Conservation (phyloP, 495 filamentous ascomycete species). For the Aspergillus avenaceus region DNA sequence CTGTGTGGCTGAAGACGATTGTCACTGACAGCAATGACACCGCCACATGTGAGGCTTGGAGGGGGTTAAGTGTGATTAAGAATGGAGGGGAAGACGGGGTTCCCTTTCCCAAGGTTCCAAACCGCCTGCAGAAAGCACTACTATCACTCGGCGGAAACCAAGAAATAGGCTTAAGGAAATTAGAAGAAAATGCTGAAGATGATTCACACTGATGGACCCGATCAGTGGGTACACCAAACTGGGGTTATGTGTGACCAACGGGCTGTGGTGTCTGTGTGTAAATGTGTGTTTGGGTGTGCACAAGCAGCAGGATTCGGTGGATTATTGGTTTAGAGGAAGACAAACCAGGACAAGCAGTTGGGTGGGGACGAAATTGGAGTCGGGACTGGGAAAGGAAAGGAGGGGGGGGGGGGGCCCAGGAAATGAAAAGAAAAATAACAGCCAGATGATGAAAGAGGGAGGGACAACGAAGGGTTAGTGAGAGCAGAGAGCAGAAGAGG, state of each 20-base stretch:
- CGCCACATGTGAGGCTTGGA: constrained; percentile 20
- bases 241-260: constrained; percentile 19
- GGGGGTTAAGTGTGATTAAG: neutral
- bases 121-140: constrained; percentile 19
- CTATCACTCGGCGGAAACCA: constrained; percentile 5
- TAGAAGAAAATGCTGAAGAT: constrained; percentile 10
- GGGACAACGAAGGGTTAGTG: constrained; percentile 8
- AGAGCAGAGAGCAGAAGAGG: neutral
- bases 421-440: constrained; percentile 8
- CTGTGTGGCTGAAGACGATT: constrained; percentile 12
- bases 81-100: neutral
- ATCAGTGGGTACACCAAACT: constrained; percentile 21
- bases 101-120: constrained; percentile 15
- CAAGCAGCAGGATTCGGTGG: constrained; percentile 6
- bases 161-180: neutral
- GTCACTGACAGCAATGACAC: constrained; percentile 4
- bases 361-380: constrained; percentile 19
- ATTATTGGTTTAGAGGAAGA: constrained; percentile 16
- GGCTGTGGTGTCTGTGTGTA: constrained; percentile 16
- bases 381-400: constrained; percentile 11
- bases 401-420: constrained; percentile 5
- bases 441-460: constrained; percentile 8
- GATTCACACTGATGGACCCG: constrained; percentile 24
- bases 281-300: constrained; percentile 7
- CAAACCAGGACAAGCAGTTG: constrained; percentile 12